Conservation (phyloP, 1,284 basidiomycete genomes). For the Cutaneotrichosporon arboriforme region DNA sequence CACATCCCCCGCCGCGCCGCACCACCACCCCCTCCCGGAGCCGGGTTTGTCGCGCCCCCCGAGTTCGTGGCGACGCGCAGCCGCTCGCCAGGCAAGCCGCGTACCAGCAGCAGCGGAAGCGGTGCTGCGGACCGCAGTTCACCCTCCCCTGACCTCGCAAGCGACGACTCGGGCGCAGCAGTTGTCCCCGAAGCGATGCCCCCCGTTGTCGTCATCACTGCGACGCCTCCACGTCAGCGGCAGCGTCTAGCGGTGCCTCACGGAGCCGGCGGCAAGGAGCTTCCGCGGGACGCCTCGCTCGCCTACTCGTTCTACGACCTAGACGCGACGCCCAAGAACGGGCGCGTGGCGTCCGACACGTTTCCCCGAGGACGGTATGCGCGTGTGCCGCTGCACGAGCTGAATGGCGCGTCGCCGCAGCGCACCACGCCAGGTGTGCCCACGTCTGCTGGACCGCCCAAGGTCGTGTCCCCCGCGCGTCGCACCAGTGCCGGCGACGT, state of each 20-base stretch:
- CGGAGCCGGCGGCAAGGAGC: background rate
- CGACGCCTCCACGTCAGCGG: slow-evolving; percentile 1
- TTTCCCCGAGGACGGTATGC: slow-evolving; percentile 27
- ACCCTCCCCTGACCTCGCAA: slow-evolving; percentile 2
- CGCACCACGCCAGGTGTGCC: no score
- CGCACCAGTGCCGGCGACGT: background rate
- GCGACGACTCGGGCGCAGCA: background rate
- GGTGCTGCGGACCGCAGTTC: background rate
- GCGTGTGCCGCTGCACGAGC: slow-evolving; percentile 19
- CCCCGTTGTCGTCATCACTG: slow-evolving; percentile 5
- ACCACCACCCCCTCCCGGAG: slow-evolving; percentile 25
- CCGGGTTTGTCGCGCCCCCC: background rate
- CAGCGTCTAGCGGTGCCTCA: background rate
- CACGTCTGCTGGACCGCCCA: no score
- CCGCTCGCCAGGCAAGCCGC: slow-evolving; percentile 1
- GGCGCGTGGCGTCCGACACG: background rate
- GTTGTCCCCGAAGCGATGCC: background rate
- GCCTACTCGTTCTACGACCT: slow-evolving; percentile 40
- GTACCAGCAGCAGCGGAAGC: background rate
- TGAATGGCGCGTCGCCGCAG: background rate
- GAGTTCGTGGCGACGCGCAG: slow-evolving; percentile 2
- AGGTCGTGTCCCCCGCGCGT: background rate
- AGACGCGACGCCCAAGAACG: slow-evolving; percentile 13
- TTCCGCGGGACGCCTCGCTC: background rate
- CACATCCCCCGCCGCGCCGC: slow-evolving; percentile 33